Percentiles rank a stretch among this genome's conserved stretches.
Conservation (phyloP, 768 basidiomycete genomes). For the Collybiopsis luxurians region DNA sequence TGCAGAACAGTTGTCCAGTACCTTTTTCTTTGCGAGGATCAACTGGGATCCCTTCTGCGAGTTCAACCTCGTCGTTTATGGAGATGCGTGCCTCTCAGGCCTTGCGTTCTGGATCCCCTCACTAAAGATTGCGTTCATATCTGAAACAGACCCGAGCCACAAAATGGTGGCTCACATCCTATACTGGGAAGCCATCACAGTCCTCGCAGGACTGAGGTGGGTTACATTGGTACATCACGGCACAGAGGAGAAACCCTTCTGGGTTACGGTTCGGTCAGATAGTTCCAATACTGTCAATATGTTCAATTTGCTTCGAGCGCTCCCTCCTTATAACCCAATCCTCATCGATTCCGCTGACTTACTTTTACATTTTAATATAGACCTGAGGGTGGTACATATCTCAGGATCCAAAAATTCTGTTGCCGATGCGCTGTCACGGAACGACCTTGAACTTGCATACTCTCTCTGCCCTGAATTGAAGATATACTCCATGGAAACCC, state of each 20-base stretch:
- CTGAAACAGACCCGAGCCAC: not conserved
- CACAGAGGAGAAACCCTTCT: slow-evolving; percentile 27
- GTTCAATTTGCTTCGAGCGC: slow-evolving; percentile 18
- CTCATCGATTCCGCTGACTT: slow-evolving; percentile 18
- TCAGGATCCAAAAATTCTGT: slow-evolving; percentile 18
- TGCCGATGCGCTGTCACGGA: slow-evolving; percentile 26
- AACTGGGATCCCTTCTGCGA: slow-evolving; percentile 12
- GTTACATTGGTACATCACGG: not conserved
- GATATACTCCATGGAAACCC: not conserved
- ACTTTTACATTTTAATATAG: slow-evolving; percentile 8
- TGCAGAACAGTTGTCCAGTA: slow-evolving; percentile 8
- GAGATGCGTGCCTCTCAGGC: not conserved
- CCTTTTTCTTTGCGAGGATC: slow-evolving; percentile 13
- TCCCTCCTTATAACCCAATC: slow-evolving; percentile 21
- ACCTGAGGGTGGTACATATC: slow-evolving; percentile 22
- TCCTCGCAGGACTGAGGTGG: slow-evolving; percentile 17
- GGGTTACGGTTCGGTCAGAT: slow-evolving; percentile 22
- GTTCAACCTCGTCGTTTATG: slow-evolving; percentile 3
- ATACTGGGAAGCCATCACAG: slow-evolving; percentile 22
- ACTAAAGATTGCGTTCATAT: slow-evolving; percentile 16
- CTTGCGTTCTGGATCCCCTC: slow-evolving; percentile 9
- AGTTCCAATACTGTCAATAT: slow-evolving; percentile 22
- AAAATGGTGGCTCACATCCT: slow-evolving; percentile 16
- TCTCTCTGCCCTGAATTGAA: not conserved
- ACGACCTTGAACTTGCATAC: not conserved